These are phyloP conservation scores for Paracoccidioides brasiliensis DNA, from an alignment of 2,329 filamentous ascomycete genomes.

Conservation along the genomic window DNA sequence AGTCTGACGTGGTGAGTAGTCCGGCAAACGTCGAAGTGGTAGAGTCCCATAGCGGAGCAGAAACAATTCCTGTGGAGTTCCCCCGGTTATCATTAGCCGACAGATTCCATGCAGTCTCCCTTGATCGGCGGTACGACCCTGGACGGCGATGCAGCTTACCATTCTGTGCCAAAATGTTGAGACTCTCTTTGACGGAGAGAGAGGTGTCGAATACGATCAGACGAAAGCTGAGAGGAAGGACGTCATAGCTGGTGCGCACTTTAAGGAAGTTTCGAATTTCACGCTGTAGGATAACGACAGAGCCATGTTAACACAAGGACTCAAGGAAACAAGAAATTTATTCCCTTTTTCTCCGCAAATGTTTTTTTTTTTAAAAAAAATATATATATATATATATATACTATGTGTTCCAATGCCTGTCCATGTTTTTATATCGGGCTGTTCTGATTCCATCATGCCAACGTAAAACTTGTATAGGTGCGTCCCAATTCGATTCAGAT, in stretches of 20 bases:
- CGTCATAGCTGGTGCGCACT: conserved; percentile 93
- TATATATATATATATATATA: too few relatives aligned
- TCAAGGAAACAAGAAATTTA: conserved; percentile 4
- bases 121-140: background rate
- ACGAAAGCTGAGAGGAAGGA: conserved; percentile 87
- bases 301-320: conserved; percentile 16
- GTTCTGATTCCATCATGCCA: too few relatives aligned
- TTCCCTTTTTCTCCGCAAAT: background rate
- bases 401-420: background rate
- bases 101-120: background rate
- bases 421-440: background rate
- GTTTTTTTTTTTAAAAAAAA: background rate
- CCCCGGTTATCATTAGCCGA: background rate
- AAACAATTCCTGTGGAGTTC: conserved; percentile 67
- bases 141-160: conserved; percentile 40
- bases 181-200: conserved; percentile 89
- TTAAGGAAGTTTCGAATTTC: conserved; percentile 92
- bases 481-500: background rate
- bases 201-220: conserved; percentile 92
- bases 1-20: conserved; percentile 88
- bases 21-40: conserved; percentile 85
- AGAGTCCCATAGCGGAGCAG: conserved; percentile 93
- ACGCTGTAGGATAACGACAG: conserved; percentile 42
- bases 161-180: conserved; percentile 92
- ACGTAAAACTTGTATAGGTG: too few relatives aligned